Evolutionary conservation across 2,329 filamentous ascomycete genomes (phyloP), one percentile per base, ranked within the genome.

Genomic region (Phialophora macrospora): DNA sequence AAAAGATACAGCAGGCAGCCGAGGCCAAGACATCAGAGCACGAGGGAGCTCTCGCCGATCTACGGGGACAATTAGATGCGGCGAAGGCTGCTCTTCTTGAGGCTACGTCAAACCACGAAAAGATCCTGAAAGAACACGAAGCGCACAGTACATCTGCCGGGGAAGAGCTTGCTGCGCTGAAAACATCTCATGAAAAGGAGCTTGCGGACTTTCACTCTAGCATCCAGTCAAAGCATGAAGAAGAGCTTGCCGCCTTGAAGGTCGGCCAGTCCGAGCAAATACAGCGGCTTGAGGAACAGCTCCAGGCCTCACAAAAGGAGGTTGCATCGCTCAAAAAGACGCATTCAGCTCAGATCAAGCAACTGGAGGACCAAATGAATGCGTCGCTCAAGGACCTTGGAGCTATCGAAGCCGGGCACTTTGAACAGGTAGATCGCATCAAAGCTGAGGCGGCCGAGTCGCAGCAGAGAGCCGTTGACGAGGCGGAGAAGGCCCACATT

Each of bases 231-330:
- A 60, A 65, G 26, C 51, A 64, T 32, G 56, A 63, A 54, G 54
- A 65, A 55, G 61, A 69, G 54, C 38, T 64, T 44, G 49, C 49
- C 4, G 44, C 48, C 3, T 22, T 51, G 55, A 75, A 75, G 68
- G 63, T 66, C 1, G 69, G 66, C 1, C 76, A 79, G 62, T 71
- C 75, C 17, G 64, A 69, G 17, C 76, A 77, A 55, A 64, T 79
- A 26, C 72, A 77, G 52, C 58, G 71, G 44, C 72, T 79, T 4
- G 72, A 77, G 57, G 71, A 76, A 44, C 77, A 77, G 57, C 72
- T 80, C 24, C 66, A 72, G 28, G 72, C 72, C 0, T 73, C 76
- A 1, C 75, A 78, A 65, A 73, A 77, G 55, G 73, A 76, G 26
- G 12, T 59, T 1, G 26, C 54, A 17, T n/a, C 62, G 9, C 20